Evolutionary conservation across 257 asterid genomes (phyloP), one percentile per base, ranked within the genome.

Genomic region (Solanum sitiens): DNA sequence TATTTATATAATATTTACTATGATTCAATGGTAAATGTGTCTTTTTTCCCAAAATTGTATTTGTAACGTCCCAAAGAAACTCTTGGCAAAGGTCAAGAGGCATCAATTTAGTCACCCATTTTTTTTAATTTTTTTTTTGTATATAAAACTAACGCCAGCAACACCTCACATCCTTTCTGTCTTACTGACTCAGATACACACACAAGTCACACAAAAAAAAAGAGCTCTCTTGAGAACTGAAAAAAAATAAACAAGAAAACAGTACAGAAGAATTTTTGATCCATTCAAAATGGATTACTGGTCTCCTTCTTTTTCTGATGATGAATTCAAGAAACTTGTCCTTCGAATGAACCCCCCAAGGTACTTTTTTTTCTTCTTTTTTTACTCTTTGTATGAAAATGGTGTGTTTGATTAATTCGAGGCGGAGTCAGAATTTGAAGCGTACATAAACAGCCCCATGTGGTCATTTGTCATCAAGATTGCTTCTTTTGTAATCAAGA

Each of bases 341-440:
- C 90, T 90, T 35, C 90, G 99, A 89, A 91, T 96, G 92, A 93
- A 96, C 87, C 99, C 99, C 9, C 99, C 99, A 47, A 94, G 95
- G 99, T 95, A 88, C 56, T 40, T 32, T 56, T 65, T 80, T 80
- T 83, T 12, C 32, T 56, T 33, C 39, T 80, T 80, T 83, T 12
- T 21, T 45, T 39, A 25, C 30, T 11, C 4, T 82, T 71, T 32
- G n/a, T 70, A 3, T 16, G 39, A 32, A 71, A 32, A 71, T 71
- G 77, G n/a, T 71, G 77, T 7, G 75, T 0, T 45, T 18, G 25
- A 56, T 7, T 70, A 14, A 33, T 68, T 9, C 2, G 33, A 70
- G 9, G 33, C 3, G 40, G 21, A 14, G n/a, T 1, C 10, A 13
- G 73, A 13, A 67, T 37, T 37, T 37, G 40, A 37, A 37, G 40